These are phyloP conservation scores for Alternaria brassicicola DNA, from an alignment of 2,329 filamentous ascomycete genomes.

Conservation along the genomic window DNA sequence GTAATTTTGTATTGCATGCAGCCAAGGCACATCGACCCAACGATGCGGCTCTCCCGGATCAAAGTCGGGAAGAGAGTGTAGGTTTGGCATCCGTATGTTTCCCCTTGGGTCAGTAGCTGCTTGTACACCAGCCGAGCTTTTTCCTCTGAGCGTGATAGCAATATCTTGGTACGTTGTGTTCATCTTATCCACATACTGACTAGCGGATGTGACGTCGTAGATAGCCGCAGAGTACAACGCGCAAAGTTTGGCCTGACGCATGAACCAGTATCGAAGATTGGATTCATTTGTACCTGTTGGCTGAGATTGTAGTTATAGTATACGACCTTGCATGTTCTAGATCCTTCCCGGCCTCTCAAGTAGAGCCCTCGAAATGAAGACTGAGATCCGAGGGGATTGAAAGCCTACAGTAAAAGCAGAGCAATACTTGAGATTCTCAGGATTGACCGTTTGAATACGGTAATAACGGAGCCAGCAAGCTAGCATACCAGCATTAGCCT, in stretches of 20 bases:
- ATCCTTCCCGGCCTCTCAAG: background rate
- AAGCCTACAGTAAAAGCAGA: slow-evolving; percentile 11
- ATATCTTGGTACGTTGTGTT: background rate
- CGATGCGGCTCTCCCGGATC: background rate
- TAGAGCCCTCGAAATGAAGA: slow-evolving; percentile 11
- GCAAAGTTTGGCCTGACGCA: background rate
- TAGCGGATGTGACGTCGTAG: slow-evolving; percentile 5
- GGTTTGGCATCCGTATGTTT: background rate
- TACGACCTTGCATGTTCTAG: background rate
- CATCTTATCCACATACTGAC: slow-evolving; percentile 13
- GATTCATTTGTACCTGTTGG: background rate
- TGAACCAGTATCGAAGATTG: background rate
- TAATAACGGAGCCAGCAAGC: slow-evolving; percentile 4
- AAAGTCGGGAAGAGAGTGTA: background rate
- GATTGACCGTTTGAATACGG: slow-evolving; percentile 14
- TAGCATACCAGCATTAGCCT: background rate
- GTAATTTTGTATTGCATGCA: background rate
- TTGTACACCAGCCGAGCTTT: slow-evolving; percentile 7
- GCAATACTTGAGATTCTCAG: slow-evolving; percentile 5
- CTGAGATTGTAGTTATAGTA: background rate
- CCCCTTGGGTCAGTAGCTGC: background rate
- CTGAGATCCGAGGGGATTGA: slow-evolving; percentile 18
- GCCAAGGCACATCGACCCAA: background rate
- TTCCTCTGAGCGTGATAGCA: slow-evolving; percentile 6
- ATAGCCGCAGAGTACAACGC: slow-evolving; percentile 9